phyloP scores from a whole-genome alignment of 495 filamentous ascomycete species.

The Penicillium simplicissimum region DNA sequence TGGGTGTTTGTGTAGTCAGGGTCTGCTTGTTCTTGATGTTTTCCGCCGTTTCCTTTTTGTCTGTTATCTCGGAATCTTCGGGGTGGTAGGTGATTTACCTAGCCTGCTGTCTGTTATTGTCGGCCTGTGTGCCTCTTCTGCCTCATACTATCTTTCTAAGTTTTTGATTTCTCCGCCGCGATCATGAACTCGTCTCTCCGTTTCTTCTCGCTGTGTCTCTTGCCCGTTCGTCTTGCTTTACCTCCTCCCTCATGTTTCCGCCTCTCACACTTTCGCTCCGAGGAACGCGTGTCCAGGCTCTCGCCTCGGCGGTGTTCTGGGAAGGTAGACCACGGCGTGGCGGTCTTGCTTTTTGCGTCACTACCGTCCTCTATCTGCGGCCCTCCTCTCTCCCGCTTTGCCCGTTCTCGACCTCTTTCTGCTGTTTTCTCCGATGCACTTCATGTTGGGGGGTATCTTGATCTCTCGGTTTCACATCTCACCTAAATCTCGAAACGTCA shows the following conservation, averaged over 20 bases:
- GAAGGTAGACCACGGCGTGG: conserved; percentile 30
- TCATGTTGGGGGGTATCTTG: conserved; percentile 27
- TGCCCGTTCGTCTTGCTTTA: conserved; percentile 21
- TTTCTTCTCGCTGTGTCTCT: conserved; percentile 23
- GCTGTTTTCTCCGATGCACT: conserved; percentile 14
- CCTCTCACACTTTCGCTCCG: conserved; percentile 19
- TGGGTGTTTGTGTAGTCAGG: conserved; percentile 46
- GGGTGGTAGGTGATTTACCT: conserved; percentile 32
- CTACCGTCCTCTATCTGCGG: background rate
- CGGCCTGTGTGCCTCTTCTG: conserved; percentile 8
- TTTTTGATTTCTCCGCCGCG: conserved; percentile 22
- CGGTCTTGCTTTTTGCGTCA: conserved; percentile 16
- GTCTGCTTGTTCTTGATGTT: conserved; percentile 27
- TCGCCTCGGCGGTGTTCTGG: conserved; percentile 10
- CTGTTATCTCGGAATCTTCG: conserved; percentile 48
- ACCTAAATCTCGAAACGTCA: conserved; percentile 34
- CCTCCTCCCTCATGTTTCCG: conserved; percentile 20
- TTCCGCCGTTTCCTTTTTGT: conserved; percentile 16
- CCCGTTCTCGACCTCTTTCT: conserved; percentile 11
- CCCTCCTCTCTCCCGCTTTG: conserved; percentile 3
- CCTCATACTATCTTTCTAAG: conserved; percentile 2
- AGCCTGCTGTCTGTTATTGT: conserved; percentile 29
- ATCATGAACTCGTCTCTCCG: conserved; percentile 14
- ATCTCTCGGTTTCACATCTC: conserved; percentile 37
- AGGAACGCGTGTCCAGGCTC: conserved; percentile 18